These are phyloP conservation scores for Phytopythium vexans DNA, from an alignment of 352 stramenopile genomes.

Conservation along the genomic window DNA sequence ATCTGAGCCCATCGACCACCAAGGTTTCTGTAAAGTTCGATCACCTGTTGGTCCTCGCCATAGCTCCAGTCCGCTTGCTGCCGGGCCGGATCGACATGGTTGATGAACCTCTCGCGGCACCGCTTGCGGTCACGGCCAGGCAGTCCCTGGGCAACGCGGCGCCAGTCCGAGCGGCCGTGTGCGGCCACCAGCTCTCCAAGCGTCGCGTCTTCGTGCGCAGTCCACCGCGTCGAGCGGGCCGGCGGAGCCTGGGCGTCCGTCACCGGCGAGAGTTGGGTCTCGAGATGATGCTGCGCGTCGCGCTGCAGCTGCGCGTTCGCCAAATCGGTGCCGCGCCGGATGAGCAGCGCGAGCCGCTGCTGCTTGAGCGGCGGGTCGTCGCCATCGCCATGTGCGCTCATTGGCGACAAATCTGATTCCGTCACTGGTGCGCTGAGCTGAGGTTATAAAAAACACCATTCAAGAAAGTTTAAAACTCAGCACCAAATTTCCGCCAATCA, in stretches of 20 bases:
- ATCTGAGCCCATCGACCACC: conserved; percentile 36
- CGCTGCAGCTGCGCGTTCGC: conserved; percentile 15
- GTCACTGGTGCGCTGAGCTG: background rate
- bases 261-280: background rate
- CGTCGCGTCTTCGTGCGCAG: conserved; percentile 36
- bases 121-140: conserved; percentile 53
- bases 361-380: conserved; percentile 27
- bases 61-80: conserved; percentile 26
- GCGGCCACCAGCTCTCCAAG: conserved; percentile 37
- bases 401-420: background rate
- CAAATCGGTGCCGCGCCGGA: conserved; percentile 41
- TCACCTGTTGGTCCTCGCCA: conserved; percentile 42
- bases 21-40: conserved; percentile 24
- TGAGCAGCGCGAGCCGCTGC: conserved; percentile 53
- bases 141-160: conserved; percentile 35
- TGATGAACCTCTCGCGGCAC: conserved; percentile 71
- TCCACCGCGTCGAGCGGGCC: conserved; percentile 35
- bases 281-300: conserved; percentile 1
- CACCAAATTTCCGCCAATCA: background rate
- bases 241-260: background rate
- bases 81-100: conserved; percentile 52
- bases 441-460: no score
- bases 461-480: no score
- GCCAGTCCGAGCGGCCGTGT: conserved; percentile 31
- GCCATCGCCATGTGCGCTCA: background rate